These are phyloP conservation scores for Eucalyptus curtisii DNA, from an alignment of 345 rosid genomes.

Conservation along the genomic window DNA sequence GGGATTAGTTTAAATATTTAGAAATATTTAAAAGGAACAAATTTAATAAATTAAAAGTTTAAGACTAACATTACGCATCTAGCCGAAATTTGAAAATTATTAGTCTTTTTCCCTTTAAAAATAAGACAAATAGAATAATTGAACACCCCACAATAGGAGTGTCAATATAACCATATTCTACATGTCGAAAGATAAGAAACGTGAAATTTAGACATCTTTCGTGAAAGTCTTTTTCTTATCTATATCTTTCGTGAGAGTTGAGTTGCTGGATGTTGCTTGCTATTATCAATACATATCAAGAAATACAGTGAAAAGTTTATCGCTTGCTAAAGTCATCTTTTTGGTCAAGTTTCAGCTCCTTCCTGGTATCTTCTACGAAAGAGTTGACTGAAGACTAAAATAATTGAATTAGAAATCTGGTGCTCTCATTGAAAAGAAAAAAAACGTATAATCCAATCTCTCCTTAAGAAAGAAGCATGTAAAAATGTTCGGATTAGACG, in stretches of 20 bases:
- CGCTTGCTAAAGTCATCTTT: neutral
- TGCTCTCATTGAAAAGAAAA: neutral
- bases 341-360: neutral
- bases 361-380: neutral
- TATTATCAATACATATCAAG: neutral
- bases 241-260: neutral
- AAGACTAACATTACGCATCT: fast-evolving
- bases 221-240: neutral
- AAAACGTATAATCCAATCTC: neutral
- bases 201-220: neutral
- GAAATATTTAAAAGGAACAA: fast-evolving
- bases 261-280: neutral
- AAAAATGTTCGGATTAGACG: neutral
- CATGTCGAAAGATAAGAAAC: neutral
- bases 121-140: no score
- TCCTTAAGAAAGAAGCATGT: no score
- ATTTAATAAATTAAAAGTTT: neutral
- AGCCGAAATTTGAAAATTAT: fast-evolving
- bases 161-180: neutral
- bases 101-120: no score
- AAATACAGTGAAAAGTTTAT: neutral
- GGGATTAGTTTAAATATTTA: neutral
- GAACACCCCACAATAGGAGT: fast-evolving
- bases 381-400: neutral
- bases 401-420: neutral